Evolutionary conservation across 768 basidiomycete species (phyloP), one percentile per base, ranked within the genome.

Genomic region (Suillus discolor): DNA sequence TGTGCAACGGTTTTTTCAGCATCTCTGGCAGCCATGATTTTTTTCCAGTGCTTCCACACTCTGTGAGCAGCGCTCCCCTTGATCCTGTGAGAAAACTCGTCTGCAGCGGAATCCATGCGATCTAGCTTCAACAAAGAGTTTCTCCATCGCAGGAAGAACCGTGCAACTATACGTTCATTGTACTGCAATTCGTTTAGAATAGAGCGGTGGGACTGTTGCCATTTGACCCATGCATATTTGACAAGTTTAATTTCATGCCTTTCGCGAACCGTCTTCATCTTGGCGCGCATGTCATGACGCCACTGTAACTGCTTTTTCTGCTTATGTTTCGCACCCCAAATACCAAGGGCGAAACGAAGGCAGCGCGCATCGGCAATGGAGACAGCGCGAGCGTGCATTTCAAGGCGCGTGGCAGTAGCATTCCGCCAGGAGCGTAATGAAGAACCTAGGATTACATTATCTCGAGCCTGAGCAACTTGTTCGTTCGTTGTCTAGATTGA

Each of bases 391-490:
- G 77, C 75, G 51, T 80, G 80, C 47, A 79, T 71, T 57, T 84
- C 81, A 51, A 71, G 73, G 23, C 77, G 79, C 34, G 75, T 74
- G 16, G 73, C 72, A 7, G 79, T 74, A 13, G 73, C 74, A 63
- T 79, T 77, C 63, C 82, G 83, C 94, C 94, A 95, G 15, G 79
- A 82, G 62, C 87, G 84, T 28, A 94, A 71, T 57, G 78, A 79
- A 16, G 83, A 75, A 18, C 87, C 87, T 20, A 92, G 76, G 51
- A 91, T 72, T 66, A 92, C 81, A 67, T 83, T 83, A 66, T 91
- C 85, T 62, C 90, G 83, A 36, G 93, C 94, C 65, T 87, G 80
- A 38, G 79, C 80, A 60, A 94, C 85, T 74, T 95, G 91, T 63
- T 81, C 75, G 67, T 85, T 79, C 15, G 91, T 93, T n/a, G 84